Evolutionary conservation across 1,139 yeast species (phyloP).

Genomic region (Geotrichum bryndzae): DNA sequence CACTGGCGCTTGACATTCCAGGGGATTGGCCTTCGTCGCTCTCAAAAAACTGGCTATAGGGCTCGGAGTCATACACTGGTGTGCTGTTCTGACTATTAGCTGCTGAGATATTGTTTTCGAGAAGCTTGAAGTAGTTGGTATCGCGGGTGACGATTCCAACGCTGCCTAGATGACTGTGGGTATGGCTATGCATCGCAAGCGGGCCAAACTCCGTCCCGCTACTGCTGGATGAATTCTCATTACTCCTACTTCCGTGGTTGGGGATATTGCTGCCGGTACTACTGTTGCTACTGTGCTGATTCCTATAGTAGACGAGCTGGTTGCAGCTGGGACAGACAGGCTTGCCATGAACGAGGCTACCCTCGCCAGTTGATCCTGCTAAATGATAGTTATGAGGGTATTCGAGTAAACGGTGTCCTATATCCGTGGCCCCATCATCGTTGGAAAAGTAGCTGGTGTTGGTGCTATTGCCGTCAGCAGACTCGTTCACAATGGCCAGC

Average conservation of each 20-base stretch:
- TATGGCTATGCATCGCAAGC: neutral
- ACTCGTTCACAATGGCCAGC: constrained; percentile 30
- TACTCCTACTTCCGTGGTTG: neutral
- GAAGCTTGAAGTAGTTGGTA: constrained; percentile 30
- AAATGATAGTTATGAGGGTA: neutral
- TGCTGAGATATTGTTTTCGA: constrained; percentile 16
- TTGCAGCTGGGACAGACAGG: neutral
- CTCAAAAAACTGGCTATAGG: neutral
- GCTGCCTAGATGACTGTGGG: neutral
- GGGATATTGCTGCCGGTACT: neutral
- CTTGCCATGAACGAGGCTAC: neutral
- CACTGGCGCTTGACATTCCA: neutral
- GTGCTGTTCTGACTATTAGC: neutral
- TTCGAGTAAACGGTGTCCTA: neutral
- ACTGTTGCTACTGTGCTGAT: neutral
- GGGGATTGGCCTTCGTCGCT: neutral
- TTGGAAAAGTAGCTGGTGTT: neutral
- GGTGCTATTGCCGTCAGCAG: constrained; percentile 6
- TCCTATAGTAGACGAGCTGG: neutral
- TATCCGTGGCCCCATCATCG: neutral
- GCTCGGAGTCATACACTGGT: neutral
- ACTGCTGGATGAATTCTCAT: neutral
- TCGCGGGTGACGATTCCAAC: constrained; percentile 19
- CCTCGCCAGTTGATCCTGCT: neutral
- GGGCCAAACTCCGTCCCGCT: neutral